Conservation (phyloP, 306 rosid genomes). For the Morella rubra region DNA sequence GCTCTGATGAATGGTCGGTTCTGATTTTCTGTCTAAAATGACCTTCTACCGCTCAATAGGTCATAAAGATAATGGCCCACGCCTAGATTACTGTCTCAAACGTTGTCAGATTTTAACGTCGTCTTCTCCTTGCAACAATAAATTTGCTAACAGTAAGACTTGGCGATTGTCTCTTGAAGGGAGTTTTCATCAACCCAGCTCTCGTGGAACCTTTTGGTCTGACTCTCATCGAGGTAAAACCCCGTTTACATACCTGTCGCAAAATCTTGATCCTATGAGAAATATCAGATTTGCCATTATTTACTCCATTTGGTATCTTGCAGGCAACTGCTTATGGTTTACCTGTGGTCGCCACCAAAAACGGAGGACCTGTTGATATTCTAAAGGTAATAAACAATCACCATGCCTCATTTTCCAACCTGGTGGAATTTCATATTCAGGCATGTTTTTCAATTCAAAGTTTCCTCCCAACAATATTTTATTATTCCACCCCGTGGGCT, state of each 20-base stretch:
- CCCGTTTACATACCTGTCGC: background rate
- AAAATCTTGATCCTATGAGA: background rate
- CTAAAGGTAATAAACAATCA: slow-evolving; percentile 50
- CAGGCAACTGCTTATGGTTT: slow-evolving; percentile 91
- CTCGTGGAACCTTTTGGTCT: slow-evolving; percentile 88
- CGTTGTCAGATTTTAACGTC: background rate
- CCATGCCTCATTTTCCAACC: background rate
- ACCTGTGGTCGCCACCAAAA: slow-evolving; percentile 81
- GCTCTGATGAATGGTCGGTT: too few species aligned
- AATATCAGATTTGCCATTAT: background rate
- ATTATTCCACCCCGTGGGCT: background rate
- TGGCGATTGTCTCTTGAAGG: slow-evolving; percentile 48
- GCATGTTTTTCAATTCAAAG: background rate
- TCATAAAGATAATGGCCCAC: background rate
- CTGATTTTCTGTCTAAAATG: background rate
- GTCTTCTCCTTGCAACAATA: slow-evolving; percentile 17
- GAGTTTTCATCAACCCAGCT: slow-evolving; percentile 89
- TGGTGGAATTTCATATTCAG: background rate
- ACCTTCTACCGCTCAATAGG: background rate
- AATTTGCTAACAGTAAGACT: slow-evolving; percentile 21
- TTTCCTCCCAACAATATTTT: background rate
- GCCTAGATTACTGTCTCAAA: background rate
- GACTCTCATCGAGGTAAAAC: slow-evolving; percentile 69
- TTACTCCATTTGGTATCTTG: slow-evolving; percentile 7
- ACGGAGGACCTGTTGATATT: slow-evolving; percentile 87